Conservation (phyloP, 768 basidiomycete species). For the Neoboletus brunneissimus region DNA sequence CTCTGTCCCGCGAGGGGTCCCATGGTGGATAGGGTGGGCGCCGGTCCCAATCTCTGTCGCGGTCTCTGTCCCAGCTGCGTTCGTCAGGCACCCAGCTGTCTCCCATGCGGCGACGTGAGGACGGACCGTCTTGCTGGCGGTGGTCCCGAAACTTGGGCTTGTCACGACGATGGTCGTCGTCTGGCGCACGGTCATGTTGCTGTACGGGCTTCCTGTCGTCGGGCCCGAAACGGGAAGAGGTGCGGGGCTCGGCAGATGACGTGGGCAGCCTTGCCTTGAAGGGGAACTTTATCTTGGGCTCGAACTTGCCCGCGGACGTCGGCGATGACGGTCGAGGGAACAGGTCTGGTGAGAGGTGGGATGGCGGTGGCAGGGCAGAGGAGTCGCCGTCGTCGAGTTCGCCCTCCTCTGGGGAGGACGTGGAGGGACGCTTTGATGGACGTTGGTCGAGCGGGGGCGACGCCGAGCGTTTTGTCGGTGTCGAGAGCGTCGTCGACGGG, state of each 20-base stretch:
- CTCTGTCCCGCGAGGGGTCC: constrained; percentile 25
- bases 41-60: constrained; percentile 29
- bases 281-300: constrained; percentile 63
- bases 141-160: constrained; percentile 21
- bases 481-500: constrained; percentile 13
- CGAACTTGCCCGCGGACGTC: constrained; percentile 32
- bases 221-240: constrained; percentile 33
- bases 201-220: constrained; percentile 25
- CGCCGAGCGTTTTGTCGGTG: constrained; percentile 51
- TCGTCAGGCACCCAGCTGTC: constrained; percentile 29
- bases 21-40: constrained; percentile 16
- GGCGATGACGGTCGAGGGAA: constrained; percentile 34
- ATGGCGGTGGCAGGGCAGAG: constrained; percentile 3
- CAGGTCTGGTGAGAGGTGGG: constrained; percentile 12
- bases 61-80: constrained; percentile 23
- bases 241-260: constrained; percentile 18
- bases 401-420: constrained; percentile 76
- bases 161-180: constrained; percentile 44
- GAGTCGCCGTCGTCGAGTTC: constrained; percentile 63
- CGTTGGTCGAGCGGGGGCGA: constrained; percentile 52
- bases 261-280: constrained; percentile 51
- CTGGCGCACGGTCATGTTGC: constrained; percentile 41
- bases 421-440: constrained; percentile 51
- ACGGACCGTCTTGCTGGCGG: constrained; percentile 16
- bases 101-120: constrained; percentile 18